phyloP scores from a whole-genome alignment of 192 early-diverging fungal species.

The Funneliformis geosporum region DNA sequence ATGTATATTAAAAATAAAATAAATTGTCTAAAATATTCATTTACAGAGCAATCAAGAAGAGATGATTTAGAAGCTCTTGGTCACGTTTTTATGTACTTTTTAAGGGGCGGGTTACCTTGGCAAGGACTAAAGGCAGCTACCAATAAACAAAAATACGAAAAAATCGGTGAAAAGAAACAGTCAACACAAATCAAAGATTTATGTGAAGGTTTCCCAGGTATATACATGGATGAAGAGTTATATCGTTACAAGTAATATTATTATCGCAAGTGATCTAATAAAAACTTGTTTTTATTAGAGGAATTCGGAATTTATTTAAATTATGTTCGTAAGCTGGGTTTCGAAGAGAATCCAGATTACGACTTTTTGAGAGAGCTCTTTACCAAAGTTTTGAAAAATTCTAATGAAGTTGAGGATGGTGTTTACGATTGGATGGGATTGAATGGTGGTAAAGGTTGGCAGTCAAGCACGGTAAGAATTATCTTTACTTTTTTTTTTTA shows the following conservation, averaged over 20 bases:
- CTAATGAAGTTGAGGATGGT: constrained; percentile 82
- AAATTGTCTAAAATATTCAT: background rate
- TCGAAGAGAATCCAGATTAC: constrained; percentile 98
- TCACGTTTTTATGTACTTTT: constrained; percentile 98
- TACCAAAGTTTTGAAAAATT: constrained; percentile 69
- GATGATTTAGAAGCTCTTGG: constrained; percentile 97
- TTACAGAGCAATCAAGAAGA: constrained; percentile 90
- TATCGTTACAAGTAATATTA: background rate
- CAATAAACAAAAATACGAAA: constrained; percentile 99
- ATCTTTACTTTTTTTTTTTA: background rate
- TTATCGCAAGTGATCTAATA: background rate
- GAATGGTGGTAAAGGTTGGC: constrained; percentile 59
- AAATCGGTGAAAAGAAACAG: constrained; percentile 99
- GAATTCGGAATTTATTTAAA: constrained; percentile 90
- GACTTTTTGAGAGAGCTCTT: constrained; percentile 87
- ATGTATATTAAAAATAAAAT: no score
- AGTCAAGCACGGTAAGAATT: constrained; percentile 37
- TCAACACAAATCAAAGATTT: constrained; percentile 85
- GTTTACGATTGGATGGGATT: constrained; percentile 92
- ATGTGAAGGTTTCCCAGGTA: constrained; percentile 86
- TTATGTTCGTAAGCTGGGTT: constrained; percentile 89
- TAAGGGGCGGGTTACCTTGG: constrained; percentile 93
- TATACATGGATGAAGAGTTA: background rate
- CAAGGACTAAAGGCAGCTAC: constrained; percentile 96
- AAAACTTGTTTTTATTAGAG: constrained; percentile 42